A percentile compares a stretch with the other conserved stretches of the same genome.
Conservation (phyloP, 257 asterid genomes). For the Schizonepeta tenuifolia region DNA sequence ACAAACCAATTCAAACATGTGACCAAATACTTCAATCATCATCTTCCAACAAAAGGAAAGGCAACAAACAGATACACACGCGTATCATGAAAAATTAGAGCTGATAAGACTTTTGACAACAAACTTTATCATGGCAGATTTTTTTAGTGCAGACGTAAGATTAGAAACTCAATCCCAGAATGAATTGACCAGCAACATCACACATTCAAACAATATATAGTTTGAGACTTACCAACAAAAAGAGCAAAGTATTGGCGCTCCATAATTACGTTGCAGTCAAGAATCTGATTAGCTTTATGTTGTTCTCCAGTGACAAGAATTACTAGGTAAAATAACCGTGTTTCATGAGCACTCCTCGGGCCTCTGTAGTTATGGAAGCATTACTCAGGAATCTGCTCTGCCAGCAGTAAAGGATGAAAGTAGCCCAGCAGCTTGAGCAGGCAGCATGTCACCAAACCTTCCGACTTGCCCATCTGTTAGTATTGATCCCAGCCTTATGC, state of each 20-base stretch:
- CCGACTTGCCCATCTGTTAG: slow-evolving; percentile 96
- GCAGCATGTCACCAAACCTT: slow-evolving; percentile 95
- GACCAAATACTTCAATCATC: neutral
- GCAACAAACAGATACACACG: no score
- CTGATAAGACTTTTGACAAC: neutral
- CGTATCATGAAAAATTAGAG: neutral
- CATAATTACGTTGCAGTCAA: neutral
- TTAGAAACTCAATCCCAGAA: neutral
- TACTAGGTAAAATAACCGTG: slow-evolving; percentile 3
- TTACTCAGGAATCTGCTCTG: slow-evolving; percentile 67
- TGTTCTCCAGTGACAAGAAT: slow-evolving; percentile 22
- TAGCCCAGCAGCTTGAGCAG: slow-evolving; percentile 98
- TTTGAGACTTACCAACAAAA: slow-evolving; percentile 34
- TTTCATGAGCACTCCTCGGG: slow-evolving; percentile 13
- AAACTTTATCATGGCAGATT: neutral
- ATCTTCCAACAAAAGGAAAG: neutral
- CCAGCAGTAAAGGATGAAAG: slow-evolving; percentile 85
- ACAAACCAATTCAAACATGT: no score
- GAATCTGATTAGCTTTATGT: neutral
- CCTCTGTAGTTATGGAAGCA: neutral
- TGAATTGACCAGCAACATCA: neutral
- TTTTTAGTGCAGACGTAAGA: neutral
- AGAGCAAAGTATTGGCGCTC: slow-evolving; percentile 8
- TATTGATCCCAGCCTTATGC: slow-evolving; percentile 93
- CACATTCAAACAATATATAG: neutral